phyloP scores from a whole-genome alignment of 805 yeast species.

The Candida schatavii region DNA sequence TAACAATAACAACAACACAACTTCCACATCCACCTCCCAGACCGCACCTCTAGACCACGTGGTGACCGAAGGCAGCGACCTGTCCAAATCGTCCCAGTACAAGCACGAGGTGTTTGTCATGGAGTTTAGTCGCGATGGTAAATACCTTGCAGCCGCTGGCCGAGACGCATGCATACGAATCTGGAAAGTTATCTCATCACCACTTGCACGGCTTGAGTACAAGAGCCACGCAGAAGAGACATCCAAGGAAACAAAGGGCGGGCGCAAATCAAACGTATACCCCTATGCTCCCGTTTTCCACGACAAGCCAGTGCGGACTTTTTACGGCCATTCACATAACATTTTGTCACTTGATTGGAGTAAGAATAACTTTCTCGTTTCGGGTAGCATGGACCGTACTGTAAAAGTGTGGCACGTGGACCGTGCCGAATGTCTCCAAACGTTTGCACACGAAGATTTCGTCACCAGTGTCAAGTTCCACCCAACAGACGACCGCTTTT shows the following conservation, averaged over 20 bases:
- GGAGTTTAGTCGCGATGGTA: conserved; percentile 77
- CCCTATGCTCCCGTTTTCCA: conserved; percentile 77
- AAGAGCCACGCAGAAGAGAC: conserved; percentile 17
- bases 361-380: conserved; percentile 71
- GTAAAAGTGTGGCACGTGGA: conserved; percentile 85
- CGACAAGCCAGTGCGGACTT: conserved; percentile 57
- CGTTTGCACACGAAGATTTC: conserved; percentile 73
- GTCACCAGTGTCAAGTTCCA: conserved; percentile 80
- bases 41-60: not conserved
- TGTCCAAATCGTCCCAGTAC: conserved; percentile 7
- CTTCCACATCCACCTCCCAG: not conserved
- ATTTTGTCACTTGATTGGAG: conserved; percentile 85
- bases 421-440: conserved; percentile 56
- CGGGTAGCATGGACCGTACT: conserved; percentile 83
- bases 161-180: conserved; percentile 64
- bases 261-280: conserved; percentile 14
- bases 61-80: not conserved
- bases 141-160: conserved; percentile 81
- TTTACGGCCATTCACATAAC: conserved; percentile 66
- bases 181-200: conserved; percentile 79
- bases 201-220: conserved; percentile 59
- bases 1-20: not conserved
- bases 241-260: not conserved
- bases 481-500: conserved; percentile 83
- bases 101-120: conserved; percentile 64